These are phyloP conservation scores for Huntiella omanensis DNA, from an alignment of 2,329 filamentous ascomycete genomes.

Conservation along the genomic window DNA sequence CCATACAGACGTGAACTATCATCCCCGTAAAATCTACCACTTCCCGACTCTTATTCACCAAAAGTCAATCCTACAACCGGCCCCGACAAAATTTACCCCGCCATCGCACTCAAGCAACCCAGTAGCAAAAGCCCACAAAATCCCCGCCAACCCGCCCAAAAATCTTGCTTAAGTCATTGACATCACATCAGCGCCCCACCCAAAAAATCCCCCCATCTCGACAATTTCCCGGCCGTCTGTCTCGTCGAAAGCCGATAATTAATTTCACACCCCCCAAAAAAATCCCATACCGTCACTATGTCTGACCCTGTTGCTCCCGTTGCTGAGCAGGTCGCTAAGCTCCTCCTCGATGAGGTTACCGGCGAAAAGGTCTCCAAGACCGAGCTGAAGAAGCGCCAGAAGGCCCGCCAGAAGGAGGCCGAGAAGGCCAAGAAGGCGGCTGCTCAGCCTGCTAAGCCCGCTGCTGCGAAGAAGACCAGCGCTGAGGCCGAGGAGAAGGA, in stretches of 20 bases:
- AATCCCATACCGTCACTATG: constrained; percentile 14
- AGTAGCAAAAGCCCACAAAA: constrained; percentile 3
- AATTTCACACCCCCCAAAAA: not conserved
- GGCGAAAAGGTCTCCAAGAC: constrained; percentile 74
- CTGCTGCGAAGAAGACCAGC: constrained; percentile 50
- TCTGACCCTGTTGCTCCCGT: constrained; percentile 22
- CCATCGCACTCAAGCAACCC: constrained; percentile 5
- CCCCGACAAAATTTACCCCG: constrained; percentile 10
- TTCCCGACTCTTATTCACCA: not conserved
- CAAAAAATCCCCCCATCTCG: not conserved
- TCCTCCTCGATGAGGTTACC: constrained; percentile 80
- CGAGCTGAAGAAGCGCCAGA: constrained; percentile 87
- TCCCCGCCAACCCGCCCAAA: not conserved
- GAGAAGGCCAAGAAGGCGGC: constrained; percentile 80
- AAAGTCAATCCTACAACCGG: constrained; percentile 6
- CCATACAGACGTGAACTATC: not conserved
- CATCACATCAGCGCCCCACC: not conserved
- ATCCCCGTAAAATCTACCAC: not conserved
- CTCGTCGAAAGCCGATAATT: not conserved
- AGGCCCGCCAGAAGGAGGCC: constrained; percentile 70
- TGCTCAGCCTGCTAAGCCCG: constrained; percentile 37
- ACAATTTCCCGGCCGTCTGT: not conserved
- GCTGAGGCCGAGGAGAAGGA: constrained; percentile 47
- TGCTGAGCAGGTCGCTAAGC: constrained; percentile 43
- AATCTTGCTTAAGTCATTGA: constrained; percentile 1